Conservation (phyloP, 192 early-diverging fungal species). For the Chytriomyces sp. region DNA sequence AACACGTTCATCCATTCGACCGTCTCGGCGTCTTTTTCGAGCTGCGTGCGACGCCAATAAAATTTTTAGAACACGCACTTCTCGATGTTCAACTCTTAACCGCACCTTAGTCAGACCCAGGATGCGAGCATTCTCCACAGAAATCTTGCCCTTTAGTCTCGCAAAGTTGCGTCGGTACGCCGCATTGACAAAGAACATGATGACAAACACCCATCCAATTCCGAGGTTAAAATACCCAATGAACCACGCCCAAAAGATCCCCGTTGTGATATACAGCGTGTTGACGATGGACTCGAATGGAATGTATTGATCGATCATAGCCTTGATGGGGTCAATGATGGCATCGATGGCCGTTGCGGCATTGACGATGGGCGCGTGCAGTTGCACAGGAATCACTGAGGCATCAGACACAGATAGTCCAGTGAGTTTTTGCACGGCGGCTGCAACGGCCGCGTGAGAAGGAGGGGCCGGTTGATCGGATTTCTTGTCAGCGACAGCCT, state of each 20-base stretch:
- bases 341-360: neutral
- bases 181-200: conserved; percentile 33
- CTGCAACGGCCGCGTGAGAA: no score
- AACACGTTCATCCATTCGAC: conserved; percentile 94
- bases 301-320: conserved; percentile 1
- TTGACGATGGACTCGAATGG: conserved; percentile 28
- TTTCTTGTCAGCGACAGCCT: neutral
- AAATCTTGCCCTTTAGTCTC: conserved; percentile 28
- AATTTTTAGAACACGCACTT: neutral
- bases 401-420: neutral
- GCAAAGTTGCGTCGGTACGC: conserved; percentile 30
- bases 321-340: neutral
- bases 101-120: conserved; percentile 20
- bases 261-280: conserved; percentile 30
- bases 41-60: neutral
- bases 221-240: conserved; percentile 38
- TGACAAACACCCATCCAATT: conserved; percentile 32
- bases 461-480: neutral
- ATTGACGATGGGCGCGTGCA: neutral
- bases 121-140: conserved; percentile 21
- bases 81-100: no score
- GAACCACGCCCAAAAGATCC: conserved; percentile 27
- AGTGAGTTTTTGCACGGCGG: no score
- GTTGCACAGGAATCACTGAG: neutral
- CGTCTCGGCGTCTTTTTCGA: conserved; percentile 57